Evolutionary conservation across 139 green algal genomes (phyloP).

Genomic region (Tetraselmis chui): DNA sequence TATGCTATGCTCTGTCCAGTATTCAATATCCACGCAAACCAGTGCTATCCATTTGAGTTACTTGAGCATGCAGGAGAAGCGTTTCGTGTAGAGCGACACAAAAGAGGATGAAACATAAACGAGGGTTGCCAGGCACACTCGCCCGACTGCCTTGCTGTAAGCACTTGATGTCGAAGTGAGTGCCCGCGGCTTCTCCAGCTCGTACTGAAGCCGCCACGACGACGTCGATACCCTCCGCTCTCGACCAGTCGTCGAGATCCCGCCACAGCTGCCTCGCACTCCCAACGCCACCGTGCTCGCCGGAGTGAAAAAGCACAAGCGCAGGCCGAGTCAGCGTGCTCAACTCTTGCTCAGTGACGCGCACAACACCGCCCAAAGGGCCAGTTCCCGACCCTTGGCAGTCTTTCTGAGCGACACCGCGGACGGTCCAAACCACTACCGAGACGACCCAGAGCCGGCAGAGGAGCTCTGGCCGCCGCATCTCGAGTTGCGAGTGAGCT

Average conservation of each 20-base stretch:
- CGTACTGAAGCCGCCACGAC: not conserved
- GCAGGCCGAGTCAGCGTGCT: not conserved
- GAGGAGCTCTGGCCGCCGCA: no score
- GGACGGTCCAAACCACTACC: no score
- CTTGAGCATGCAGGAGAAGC: no score
- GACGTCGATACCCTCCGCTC: not conserved
- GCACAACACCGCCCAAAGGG: not conserved
- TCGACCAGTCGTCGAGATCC: not conserved
- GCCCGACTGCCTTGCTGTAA: not conserved
- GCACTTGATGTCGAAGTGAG: not conserved
- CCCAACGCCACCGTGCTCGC: not conserved
- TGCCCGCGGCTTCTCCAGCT: not conserved
- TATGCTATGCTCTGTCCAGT: no score
- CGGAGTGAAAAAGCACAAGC: not conserved
- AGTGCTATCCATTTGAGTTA: no score
- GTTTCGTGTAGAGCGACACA: not conserved
- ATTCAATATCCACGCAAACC: no score
- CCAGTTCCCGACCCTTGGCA: no score
- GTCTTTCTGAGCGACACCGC: no score
- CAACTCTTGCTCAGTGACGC: not conserved
- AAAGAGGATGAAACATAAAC: not conserved
- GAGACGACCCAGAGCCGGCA: no score
- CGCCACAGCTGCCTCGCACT: not conserved
- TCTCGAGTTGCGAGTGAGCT: no score
- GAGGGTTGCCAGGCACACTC: not conserved